phyloP scores from a whole-genome alignment of 2,329 filamentous ascomycete genomes.

The Aphanocladium album region DNA sequence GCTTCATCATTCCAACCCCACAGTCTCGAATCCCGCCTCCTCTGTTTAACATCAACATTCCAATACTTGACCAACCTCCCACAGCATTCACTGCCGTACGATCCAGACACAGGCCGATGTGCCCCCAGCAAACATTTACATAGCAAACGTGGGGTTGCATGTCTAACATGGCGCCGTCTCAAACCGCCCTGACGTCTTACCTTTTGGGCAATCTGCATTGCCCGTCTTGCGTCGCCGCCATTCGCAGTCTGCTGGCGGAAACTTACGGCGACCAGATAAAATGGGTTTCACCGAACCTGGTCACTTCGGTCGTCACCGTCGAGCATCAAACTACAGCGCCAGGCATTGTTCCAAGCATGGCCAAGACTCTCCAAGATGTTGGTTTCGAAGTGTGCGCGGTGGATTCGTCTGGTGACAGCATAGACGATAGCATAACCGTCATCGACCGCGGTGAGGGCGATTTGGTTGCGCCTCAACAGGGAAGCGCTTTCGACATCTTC shows the following conservation, averaged over 20 bases:
- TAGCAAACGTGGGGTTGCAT: not conserved
- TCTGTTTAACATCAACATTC: conserved; percentile 2
- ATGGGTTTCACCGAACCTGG: conserved; percentile 64
- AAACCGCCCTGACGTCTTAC: conserved; percentile 51
- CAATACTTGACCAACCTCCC: not conserved
- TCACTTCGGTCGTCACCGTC: conserved; percentile 64
- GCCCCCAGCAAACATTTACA: conserved; percentile 8
- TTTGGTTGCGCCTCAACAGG: conserved; percentile 17
- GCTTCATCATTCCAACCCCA: not conserved
- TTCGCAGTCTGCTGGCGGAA: conserved; percentile 53
- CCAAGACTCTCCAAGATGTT: conserved; percentile 45
- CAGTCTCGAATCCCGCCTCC: not conserved
- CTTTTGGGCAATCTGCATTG: conserved; percentile 73
- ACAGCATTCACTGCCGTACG: not conserved
- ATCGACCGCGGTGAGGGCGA: conserved; percentile 21
- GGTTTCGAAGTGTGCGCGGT: conserved; percentile 56
- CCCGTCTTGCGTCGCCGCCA: conserved; percentile 65
- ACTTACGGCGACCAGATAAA: conserved; percentile 40
- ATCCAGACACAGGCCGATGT: not conserved
- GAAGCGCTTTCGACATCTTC: conserved; percentile 25
- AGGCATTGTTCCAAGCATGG: conserved; percentile 39
- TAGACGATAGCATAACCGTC: conserved; percentile 21
- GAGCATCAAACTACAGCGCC: conserved; percentile 42
- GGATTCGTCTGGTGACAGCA: conserved; percentile 31
- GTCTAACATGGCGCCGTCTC: conserved; percentile 23